Percentiles rank a stretch among this genome's conserved stretches.
phyloP scores from a whole-genome alignment of 208 protist genomes.

The Trypanosoma rangeli region DNA sequence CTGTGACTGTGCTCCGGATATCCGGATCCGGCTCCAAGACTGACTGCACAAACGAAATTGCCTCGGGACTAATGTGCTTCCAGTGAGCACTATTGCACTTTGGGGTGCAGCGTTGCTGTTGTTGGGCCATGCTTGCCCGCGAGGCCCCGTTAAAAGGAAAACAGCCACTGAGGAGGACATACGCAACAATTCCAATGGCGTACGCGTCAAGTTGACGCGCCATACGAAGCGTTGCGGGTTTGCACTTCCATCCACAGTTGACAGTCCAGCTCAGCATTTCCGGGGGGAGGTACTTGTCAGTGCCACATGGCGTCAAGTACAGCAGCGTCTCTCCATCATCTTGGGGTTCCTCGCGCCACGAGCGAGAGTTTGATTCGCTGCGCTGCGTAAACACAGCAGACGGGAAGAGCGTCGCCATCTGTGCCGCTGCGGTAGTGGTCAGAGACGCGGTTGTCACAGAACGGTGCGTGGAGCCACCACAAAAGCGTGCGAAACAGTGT shows the following conservation, averaged over 20 bases:
- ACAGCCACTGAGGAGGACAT: conserved; percentile 81
- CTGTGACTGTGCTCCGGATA: conserved; percentile 42
- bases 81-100: conserved; percentile 66
- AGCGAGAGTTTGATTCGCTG: neutral
- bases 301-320: conserved; percentile 71
- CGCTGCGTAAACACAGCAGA: neutral
- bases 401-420: neutral
- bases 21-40: conserved; percentile 65
- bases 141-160: conserved; percentile 80
- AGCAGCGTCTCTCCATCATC: conserved; percentile 27
- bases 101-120: conserved; percentile 66
- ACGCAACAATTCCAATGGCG: conserved; percentile 71
- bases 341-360: neutral
- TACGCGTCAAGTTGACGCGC: conserved; percentile 75
- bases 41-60: conserved; percentile 65
- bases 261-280: conserved; percentile 77
- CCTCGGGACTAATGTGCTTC: conserved; percentile 51
- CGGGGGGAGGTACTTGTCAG: conserved; percentile 76
- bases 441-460: neutral
- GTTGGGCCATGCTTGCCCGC: conserved; percentile 49
- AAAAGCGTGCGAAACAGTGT: neutral
- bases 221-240: conserved; percentile 40
- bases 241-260: conserved; percentile 40
- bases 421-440: neutral
- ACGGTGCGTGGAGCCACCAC: neutral